phyloP scores from a whole-genome alignment of 2,329 filamentous ascomycete genomes.

The Huntiella omanensis region DNA sequence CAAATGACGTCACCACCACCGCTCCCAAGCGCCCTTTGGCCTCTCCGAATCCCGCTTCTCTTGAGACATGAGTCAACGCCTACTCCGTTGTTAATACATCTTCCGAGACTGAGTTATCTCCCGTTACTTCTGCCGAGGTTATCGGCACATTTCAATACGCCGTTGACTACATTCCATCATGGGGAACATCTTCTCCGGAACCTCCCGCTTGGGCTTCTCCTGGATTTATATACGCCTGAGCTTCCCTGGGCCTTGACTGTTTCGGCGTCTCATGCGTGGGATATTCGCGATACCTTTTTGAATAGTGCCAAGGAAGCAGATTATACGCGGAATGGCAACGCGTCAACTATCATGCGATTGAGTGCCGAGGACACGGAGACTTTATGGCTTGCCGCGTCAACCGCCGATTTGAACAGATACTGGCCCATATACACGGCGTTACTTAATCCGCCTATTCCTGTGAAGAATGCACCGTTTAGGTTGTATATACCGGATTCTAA shows the following conservation, averaged over 20 bases:
- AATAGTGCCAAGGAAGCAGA: conserved; percentile 59
- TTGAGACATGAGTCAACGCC: conserved; percentile 32
- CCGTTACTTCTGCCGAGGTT: conserved; percentile 37
- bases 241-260: conserved; percentile 38
- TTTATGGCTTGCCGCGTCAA: conserved; percentile 63
- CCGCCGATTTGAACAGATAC: conserved; percentile 58
- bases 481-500: conserved; percentile 51
- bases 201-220: conserved; percentile 32
- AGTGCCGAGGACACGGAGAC: conserved; percentile 67
- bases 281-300: conserved; percentile 42
- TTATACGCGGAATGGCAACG: conserved; percentile 71
- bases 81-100: conserved; percentile 31
- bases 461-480: conserved; percentile 72
- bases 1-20: conserved; percentile 2
- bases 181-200: conserved; percentile 34
- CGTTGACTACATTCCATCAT: conserved; percentile 41
- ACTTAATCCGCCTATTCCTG: conserved; percentile 52
- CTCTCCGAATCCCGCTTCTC: conserved; percentile 32
- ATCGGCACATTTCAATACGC: conserved; percentile 30
- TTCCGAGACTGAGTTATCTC: conserved; percentile 42
- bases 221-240: conserved; percentile 36
- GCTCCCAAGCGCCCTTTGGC: conserved; percentile 32
- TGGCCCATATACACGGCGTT: conserved; percentile 57
- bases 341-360: conserved; percentile 76
- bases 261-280: conserved; percentile 35